Conservation (phyloP, 1,284 basidiomycete genomes). For the Papiliotrema laurentii region DNA sequence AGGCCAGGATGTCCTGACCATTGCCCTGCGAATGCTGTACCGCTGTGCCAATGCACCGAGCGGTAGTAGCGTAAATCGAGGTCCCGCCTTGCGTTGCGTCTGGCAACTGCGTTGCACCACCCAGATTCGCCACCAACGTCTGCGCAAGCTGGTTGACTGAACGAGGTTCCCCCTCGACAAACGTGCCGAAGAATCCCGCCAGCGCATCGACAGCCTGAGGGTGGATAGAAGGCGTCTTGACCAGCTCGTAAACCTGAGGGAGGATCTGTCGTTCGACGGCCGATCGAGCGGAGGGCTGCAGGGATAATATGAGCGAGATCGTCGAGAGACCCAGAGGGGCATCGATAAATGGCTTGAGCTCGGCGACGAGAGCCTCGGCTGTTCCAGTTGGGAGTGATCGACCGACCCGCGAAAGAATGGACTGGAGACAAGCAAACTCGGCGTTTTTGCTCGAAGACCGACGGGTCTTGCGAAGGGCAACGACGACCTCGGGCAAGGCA, state of each 20-base stretch:
- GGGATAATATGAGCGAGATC: slow-evolving; percentile 64
- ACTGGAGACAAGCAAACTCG: slow-evolving; percentile 68
- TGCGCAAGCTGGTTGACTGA: slow-evolving; percentile 75
- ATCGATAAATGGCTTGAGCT: slow-evolving; percentile 71
- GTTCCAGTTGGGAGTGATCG: slow-evolving; percentile 59
- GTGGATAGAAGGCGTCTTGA: slow-evolving; percentile 70
- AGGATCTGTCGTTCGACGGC: slow-evolving; percentile 68
- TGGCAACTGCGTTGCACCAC: slow-evolving; percentile 17
- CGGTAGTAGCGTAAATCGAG: slow-evolving; percentile 59
- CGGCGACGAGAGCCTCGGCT: slow-evolving; percentile 61
- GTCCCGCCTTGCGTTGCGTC: slow-evolving; percentile 44
- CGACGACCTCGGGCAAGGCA: slow-evolving; percentile 70
- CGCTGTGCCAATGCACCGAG: slow-evolving; percentile 75
- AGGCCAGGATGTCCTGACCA: slow-evolving; percentile 71
- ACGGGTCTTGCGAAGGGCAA: slow-evolving; percentile 73
- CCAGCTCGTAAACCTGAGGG: slow-evolving; percentile 62
- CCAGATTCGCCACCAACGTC: slow-evolving; percentile 53
- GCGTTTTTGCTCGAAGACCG: slow-evolving; percentile 72
- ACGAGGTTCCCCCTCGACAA: slow-evolving; percentile 76
- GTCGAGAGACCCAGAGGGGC: slow-evolving; percentile 70
- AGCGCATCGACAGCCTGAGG: slow-evolving; percentile 70
- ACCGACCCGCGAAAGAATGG: slow-evolving; percentile 51
- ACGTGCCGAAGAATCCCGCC: slow-evolving; percentile 69
- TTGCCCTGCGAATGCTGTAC: slow-evolving; percentile 64
- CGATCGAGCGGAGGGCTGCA: slow-evolving; percentile 66